Base-by-base conservation (phyloP, 2,329 filamentous ascomycete species). In the Scopulariopsis brevicaulis region DNA sequence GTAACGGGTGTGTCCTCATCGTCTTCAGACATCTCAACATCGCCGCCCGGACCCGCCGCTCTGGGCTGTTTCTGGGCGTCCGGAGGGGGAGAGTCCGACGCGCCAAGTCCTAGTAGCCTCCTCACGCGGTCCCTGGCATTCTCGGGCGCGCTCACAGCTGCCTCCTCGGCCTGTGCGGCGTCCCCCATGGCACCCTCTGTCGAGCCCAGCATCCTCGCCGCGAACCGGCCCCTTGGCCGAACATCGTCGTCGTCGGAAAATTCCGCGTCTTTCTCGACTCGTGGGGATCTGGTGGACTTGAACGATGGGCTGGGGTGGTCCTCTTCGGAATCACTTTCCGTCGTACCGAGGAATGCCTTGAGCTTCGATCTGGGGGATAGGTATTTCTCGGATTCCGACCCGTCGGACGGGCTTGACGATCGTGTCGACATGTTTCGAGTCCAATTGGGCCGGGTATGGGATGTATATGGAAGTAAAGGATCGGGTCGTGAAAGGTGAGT, bases 161-260 rank as follows among this genome's bases (percentile, higher is more conserved):
- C 28, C 58, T 37, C 25, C 58, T 60, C 12, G 8, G 46, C 24
- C 20, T 53, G 25, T 6, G 48, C 14, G 7, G 46, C 15, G 12
- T 53, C 28, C 28, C 57, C 20, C 55, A 54, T 48, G 63, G 63
- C 10, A 63, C 66, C 7, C 43, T 62, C 54, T 24, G 60, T 58
- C 35, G 61, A 63, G 50, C 68, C 77, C 61, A 80, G 77, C 78
- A 90, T 83, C 56, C 82, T 77, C 18, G 85, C 78, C 14, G 85
- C 85, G 63, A 89, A 74, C 56, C 81, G 79, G 25, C 86, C 85
- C 58, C 79, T 78, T 0, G 86, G 86, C 52, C 75, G 73, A 2
- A 78, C 50, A 62, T 67, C 55, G 48, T 68, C 68, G 8, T 69
- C 67, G 51, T 68, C 68, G 2, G 65, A 66, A 59, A 58, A 56